phyloP scores from a whole-genome alignment of 208 protist species.

The Leishmania lainsoni region DNA sequence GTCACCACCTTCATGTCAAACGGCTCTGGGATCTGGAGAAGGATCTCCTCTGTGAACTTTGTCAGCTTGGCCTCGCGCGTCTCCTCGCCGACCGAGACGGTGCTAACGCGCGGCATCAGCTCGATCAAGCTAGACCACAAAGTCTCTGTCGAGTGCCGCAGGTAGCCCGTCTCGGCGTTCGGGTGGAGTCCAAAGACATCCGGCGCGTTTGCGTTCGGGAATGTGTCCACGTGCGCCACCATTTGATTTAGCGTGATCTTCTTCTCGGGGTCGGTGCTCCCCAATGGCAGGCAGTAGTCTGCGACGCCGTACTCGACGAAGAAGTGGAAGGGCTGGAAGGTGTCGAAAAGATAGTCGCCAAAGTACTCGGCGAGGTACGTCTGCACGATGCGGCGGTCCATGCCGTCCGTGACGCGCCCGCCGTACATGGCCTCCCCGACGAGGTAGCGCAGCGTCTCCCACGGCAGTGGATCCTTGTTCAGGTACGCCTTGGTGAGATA shows the following conservation, averaged over 20 bases:
- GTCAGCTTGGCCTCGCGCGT: slow-evolving; percentile 90
- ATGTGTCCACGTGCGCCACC: slow-evolving; percentile 88
- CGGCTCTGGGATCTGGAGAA: slow-evolving; percentile 89
- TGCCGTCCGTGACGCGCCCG: slow-evolving; percentile 98
- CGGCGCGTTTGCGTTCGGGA: slow-evolving; percentile 95
- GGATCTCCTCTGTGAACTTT: slow-evolving; percentile 89
- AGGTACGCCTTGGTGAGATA: slow-evolving; percentile 97
- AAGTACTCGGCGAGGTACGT: slow-evolving; percentile 99
- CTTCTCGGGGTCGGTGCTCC: slow-evolving; percentile 68
- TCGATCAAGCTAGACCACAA: slow-evolving; percentile 97
- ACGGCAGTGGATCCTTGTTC: slow-evolving; percentile 97
- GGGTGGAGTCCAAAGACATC: slow-evolving; percentile 98
- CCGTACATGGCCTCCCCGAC: slow-evolving; percentile 99
- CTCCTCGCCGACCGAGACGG: slow-evolving; percentile 49
- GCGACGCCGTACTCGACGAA: slow-evolving; percentile 84
- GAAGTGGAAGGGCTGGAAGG: slow-evolving; percentile 98
- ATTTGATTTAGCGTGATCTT: slow-evolving; percentile 87
- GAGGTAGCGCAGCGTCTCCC: slow-evolving; percentile 98
- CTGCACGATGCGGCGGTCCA: slow-evolving; percentile 97
- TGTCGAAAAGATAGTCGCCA: slow-evolving; percentile 99
- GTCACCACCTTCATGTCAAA: slow-evolving; percentile 91
- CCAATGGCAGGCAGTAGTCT: slow-evolving; percentile 93
- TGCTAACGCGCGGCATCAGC: slow-evolving; percentile 94
- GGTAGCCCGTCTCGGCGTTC: slow-evolving; percentile 99
- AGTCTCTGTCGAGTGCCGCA: slow-evolving; percentile 92